Conservation (phyloP, 768 basidiomycete genomes). For the Gloeostereum incarnatum region DNA sequence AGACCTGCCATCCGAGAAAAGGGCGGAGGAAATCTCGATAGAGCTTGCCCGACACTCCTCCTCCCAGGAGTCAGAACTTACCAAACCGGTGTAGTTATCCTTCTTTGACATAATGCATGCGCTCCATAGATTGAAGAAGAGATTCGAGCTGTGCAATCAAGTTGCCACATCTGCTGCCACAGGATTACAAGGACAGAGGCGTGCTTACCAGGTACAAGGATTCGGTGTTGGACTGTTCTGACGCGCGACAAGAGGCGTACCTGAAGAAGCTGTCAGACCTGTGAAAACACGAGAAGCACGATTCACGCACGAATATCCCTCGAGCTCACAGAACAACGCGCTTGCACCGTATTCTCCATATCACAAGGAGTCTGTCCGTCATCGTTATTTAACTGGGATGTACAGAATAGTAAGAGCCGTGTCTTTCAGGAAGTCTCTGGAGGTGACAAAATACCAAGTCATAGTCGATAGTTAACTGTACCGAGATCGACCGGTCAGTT, state of each 20-base stretch:
- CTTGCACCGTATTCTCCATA: slow-evolving; percentile 27
- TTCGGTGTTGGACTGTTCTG: neutral
- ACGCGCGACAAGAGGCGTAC: neutral
- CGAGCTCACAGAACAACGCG: slow-evolving; percentile 19
- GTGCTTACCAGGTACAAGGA: slow-evolving; percentile 4
- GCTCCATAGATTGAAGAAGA: slow-evolving; percentile 19
- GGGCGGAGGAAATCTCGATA: neutral
- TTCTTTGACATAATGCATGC: slow-evolving; percentile 11
- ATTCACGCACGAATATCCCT: no score
- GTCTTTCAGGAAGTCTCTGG: no score
- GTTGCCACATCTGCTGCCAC: neutral
- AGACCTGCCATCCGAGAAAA: neutral
- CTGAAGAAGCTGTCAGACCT: neutral
- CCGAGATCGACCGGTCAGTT: no score
- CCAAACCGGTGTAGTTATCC: neutral
- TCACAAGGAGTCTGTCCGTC: slow-evolving; percentile 4
- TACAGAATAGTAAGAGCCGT: no score
- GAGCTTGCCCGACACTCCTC: slow-evolving; percentile 3
- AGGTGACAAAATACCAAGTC: no score
- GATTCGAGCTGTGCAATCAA: slow-evolving; percentile 18
- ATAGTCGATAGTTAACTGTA: no score
- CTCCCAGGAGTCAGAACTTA: slow-evolving; percentile 5
- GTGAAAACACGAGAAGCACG: neutral
- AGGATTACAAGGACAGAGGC: neutral
- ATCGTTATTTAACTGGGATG: slow-evolving; percentile 9